phyloP scores from a whole-genome alignment of 345 rosid genomes.

The Pistacia integerrima region DNA sequence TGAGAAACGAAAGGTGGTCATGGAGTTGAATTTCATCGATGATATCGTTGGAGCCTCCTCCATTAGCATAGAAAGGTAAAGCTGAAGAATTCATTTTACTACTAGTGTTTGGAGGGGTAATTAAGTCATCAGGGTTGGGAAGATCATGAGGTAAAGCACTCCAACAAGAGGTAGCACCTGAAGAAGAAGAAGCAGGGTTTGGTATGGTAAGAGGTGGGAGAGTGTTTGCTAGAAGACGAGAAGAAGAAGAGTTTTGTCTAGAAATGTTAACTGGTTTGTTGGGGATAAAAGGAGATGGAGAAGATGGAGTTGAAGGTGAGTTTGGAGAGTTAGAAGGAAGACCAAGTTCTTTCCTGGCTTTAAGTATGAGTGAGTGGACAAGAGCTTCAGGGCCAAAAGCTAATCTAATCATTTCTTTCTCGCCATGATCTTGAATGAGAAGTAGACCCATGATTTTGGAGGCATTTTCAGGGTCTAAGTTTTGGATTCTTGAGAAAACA shows the following conservation, averaged over 20 bases:
- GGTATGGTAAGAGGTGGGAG: constrained; percentile 44
- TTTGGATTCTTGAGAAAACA: constrained; percentile 83
- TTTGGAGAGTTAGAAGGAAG: constrained; percentile 34
- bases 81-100: constrained; percentile 63
- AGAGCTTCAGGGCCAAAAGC: constrained; percentile 89
- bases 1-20: constrained; percentile 65
- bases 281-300: constrained; percentile 46
- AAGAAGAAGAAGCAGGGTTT: constrained; percentile 33
- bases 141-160: constrained; percentile 43
- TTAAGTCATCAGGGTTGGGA: constrained; percentile 51
- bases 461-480: constrained; percentile 80
- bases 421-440: constrained; percentile 91
- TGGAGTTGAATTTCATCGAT: constrained; percentile 69
- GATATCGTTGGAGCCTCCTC: constrained; percentile 45
- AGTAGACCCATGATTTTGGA: constrained; percentile 94
- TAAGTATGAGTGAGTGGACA: constrained; percentile 68
- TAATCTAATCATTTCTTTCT: constrained; percentile 89
- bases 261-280: constrained; percentile 37
- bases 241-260: constrained; percentile 41
- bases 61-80: constrained; percentile 60
- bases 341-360: constrained; percentile 72
- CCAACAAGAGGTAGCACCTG: constrained; percentile 36
- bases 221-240: constrained; percentile 31
- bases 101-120: constrained; percentile 43
- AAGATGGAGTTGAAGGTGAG: constrained; percentile 51